Evolutionary conservation across 2,329 filamentous ascomycete species (phyloP).

Genomic region (Aspergillus terreus): DNA sequence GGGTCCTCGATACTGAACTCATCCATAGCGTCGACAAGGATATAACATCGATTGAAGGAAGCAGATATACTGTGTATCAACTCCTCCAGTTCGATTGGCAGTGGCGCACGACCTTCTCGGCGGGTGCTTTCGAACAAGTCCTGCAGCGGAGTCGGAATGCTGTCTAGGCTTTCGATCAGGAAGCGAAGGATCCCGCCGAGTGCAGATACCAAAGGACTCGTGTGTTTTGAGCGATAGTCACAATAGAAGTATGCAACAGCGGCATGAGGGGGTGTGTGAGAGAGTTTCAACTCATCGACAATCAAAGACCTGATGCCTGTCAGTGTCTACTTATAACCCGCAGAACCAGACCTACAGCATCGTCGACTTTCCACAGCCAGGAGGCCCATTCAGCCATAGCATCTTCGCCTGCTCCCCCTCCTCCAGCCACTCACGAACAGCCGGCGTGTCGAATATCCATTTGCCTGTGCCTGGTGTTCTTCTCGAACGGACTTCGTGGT

Average conservation of each 20-base stretch:
- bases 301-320: neutral
- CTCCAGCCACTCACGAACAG: neutral
- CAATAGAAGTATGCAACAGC: neutral
- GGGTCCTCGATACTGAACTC: slow-evolving; percentile 2
- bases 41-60: neutral
- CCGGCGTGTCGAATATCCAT: neutral
- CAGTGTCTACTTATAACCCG: neutral
- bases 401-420: neutral
- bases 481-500: slow-evolving; percentile 3
- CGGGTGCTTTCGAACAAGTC: neutral
- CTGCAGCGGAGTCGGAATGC: neutral
- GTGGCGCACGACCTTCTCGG: neutral
- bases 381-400: neutral
- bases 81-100: neutral
- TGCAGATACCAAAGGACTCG: neutral
- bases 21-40: slow-evolving; percentile 3
- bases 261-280: neutral
- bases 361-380: slow-evolving; percentile 3
- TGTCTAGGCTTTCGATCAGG: neutral
- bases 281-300: neutral
- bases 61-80: neutral
- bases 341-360: neutral
- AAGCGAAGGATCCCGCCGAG: slow-evolving; percentile 1
- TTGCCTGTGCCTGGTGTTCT: neutral
- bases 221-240: neutral